These are phyloP conservation scores for Triticum timopheevii DNA, from an alignment of 176 grass and related monocot genomes.

Conservation along the genomic window DNA sequence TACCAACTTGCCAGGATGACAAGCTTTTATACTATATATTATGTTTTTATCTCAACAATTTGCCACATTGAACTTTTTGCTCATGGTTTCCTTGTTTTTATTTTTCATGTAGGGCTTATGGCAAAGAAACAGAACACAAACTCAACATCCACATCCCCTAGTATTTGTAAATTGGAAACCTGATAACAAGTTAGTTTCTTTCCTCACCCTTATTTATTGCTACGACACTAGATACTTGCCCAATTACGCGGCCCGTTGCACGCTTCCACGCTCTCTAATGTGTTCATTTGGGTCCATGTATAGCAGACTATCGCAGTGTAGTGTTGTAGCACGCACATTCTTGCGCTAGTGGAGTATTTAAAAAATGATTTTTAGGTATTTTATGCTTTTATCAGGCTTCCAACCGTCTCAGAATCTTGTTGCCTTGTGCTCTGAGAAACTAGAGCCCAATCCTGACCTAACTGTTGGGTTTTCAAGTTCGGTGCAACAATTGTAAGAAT, in stretches of 20 bases:
- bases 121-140: neutral
- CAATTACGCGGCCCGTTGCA: neutral
- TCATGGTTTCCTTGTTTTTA: neutral
- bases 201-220: neutral
- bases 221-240: neutral
- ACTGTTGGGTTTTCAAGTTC: neutral
- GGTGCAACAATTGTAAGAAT: neutral
- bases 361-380: neutral
- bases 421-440: neutral
- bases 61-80: neutral
- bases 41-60: neutral
- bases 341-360: too few relatives aligned
- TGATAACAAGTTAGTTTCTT: neutral
- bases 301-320: neutral
- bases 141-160: neutral
- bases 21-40: neutral
- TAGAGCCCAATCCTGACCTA: neutral
- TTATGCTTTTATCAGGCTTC: neutral
- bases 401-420: neutral
- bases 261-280: neutral
- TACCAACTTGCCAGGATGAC: neutral
- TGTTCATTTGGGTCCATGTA: neutral
- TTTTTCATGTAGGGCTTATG: neutral
- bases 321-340: neutral
- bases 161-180: neutral